Percentiles rank a stretch among this genome's conserved stretches.
Conservation (phyloP, 2,329 filamentous ascomycete genomes). For the Calonectria leucothoes region DNA sequence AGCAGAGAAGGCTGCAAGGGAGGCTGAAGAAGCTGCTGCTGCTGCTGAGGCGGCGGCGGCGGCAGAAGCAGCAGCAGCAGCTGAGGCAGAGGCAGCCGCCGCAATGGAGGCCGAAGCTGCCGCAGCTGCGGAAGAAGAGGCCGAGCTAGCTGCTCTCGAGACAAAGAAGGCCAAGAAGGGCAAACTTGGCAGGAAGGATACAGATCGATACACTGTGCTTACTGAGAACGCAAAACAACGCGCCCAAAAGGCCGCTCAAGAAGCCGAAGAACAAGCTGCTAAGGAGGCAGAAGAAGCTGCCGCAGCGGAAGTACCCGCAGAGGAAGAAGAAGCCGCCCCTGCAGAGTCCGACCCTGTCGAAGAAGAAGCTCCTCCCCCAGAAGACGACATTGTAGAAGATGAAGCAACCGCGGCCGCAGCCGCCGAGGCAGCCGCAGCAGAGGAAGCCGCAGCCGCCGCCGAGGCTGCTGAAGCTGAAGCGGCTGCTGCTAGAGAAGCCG, state of each 20-base stretch:
- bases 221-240: slow-evolving; percentile 37
- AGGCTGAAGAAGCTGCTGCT: slow-evolving; percentile 12
- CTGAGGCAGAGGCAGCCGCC: slow-evolving; percentile 46
- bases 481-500: slow-evolving; percentile 23
- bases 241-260: slow-evolving; percentile 18
- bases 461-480: slow-evolving; percentile 17
- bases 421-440: slow-evolving; percentile 28
- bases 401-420: slow-evolving; percentile 47
- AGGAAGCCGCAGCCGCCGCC: slow-evolving; percentile 27
- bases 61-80: slow-evolving; percentile 19
- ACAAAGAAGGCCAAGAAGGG: slow-evolving; percentile 50
- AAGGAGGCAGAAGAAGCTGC: slow-evolving; percentile 30
- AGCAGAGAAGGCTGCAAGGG: slow-evolving; percentile 29
- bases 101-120: slow-evolving; percentile 52
- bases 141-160: slow-evolving; percentile 40
- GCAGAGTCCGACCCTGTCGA: slow-evolving; percentile 27
- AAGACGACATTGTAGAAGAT: slow-evolving; percentile 30
- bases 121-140: slow-evolving; percentile 37
- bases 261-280: slow-evolving; percentile 29
- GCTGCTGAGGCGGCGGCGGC: slow-evolving; percentile 43
- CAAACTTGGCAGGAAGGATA: slow-evolving; percentile 43
- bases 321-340: slow-evolving; percentile 25
- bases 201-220: slow-evolving; percentile 42
- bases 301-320: slow-evolving; percentile 16
- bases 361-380: slow-evolving; percentile 28